phyloP scores from a whole-genome alignment of 768 basidiomycete genomes.

The Cystofilobasidium macerans region DNA sequence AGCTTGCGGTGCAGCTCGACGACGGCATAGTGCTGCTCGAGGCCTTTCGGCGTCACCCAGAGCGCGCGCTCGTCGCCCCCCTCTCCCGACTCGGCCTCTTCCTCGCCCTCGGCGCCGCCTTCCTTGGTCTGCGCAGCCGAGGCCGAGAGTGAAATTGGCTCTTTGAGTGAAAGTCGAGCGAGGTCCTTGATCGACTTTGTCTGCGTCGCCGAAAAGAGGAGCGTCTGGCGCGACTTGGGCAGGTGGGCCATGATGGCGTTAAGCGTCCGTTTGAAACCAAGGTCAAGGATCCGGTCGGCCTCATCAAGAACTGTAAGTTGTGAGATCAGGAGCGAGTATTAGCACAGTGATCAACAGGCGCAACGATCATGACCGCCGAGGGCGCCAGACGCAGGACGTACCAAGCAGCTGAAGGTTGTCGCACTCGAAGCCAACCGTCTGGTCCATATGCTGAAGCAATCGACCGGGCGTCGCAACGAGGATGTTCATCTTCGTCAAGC shows the following conservation, averaged over 20 bases:
- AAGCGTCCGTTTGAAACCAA: constrained; percentile 83
- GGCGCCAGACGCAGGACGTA: constrained; percentile 43
- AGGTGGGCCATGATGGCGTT: constrained; percentile 86
- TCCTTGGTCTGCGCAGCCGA: constrained; percentile 29
- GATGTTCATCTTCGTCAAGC: constrained; percentile 89
- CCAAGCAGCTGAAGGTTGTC: constrained; percentile 84
- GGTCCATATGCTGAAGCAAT: constrained; percentile 93
- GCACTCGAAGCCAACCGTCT: constrained; percentile 86
- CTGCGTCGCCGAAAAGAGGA: constrained; percentile 95
- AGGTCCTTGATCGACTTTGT: constrained; percentile 78
- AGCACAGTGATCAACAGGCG: not conserved
- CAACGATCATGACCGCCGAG: no score
- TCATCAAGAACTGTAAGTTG: constrained; percentile 71
- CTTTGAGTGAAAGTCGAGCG: constrained; percentile 65
- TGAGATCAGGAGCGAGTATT: not conserved
- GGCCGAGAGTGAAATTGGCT: constrained; percentile 64
- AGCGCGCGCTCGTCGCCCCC: constrained; percentile 35
- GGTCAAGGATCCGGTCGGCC: constrained; percentile 90
- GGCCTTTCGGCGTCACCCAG: constrained; percentile 52
- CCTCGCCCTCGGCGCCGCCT: constrained; percentile 40
- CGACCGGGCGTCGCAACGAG: constrained; percentile 95
- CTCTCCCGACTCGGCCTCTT: constrained; percentile 28
- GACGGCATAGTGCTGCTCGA: constrained; percentile 81
- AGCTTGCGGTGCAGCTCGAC: constrained; percentile 78
- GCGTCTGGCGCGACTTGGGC: constrained; percentile 66